phyloP scores from a whole-genome alignment of 2,329 filamentous ascomycete species.

The Chaetomium strumarium region DNA sequence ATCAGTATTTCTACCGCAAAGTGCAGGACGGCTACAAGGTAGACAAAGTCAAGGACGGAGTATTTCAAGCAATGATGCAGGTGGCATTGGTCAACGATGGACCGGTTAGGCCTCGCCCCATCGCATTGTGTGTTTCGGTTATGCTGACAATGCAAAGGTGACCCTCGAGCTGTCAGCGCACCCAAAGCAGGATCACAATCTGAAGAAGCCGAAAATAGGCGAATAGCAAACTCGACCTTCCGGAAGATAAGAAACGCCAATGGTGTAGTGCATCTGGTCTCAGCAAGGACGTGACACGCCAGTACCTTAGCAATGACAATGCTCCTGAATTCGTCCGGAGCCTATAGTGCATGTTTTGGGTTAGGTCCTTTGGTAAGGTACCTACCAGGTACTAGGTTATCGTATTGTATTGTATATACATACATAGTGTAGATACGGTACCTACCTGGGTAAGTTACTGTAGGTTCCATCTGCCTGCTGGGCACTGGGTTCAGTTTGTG shows the following conservation, averaged over 20 bases:
- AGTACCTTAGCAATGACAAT: too few relatives aligned
- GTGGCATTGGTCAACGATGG: conserved; percentile 87
- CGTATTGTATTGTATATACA: too few relatives aligned
- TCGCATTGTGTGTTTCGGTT: neutral
- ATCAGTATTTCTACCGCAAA: conserved; percentile 74
- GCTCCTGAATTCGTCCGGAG: too few relatives aligned
- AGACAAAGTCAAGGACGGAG: conserved; percentile 84
- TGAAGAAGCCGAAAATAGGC: neutral
- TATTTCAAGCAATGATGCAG: conserved; percentile 99
- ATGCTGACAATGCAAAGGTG: conserved; percentile 29
- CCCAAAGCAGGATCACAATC: conserved; percentile 12
- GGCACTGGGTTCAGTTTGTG: neutral
- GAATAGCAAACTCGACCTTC: neutral
- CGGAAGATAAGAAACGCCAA: neutral
- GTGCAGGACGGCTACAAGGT: conserved; percentile 65
- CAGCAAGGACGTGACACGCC: too few relatives aligned
- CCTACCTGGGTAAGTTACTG: too few relatives aligned
- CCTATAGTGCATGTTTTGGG: too few relatives aligned
- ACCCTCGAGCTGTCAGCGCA: conserved; percentile 32
- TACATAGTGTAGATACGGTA: too few relatives aligned
- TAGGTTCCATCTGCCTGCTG: too few relatives aligned
- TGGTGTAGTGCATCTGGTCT: too few relatives aligned
- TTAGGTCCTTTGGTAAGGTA: too few relatives aligned
- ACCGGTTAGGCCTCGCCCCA: conserved; percentile 42
- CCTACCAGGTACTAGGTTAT: too few relatives aligned